Evolutionary conservation across 169 alveolate species (phyloP).

Genomic region (Cystoisospora suis): DNA sequence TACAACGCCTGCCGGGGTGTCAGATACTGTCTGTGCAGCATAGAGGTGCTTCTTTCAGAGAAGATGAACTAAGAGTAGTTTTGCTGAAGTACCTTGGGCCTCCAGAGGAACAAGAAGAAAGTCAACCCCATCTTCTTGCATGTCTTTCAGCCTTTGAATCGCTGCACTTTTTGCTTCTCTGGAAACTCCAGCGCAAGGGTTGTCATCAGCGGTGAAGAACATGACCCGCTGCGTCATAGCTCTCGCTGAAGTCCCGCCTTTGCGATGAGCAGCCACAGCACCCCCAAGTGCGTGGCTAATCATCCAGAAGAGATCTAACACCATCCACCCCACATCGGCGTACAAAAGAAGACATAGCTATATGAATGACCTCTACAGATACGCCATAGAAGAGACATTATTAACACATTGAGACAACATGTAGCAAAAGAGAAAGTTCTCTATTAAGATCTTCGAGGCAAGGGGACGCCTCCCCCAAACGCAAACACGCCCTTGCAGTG

Average conservation of each 20-base stretch:
- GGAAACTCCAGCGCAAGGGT: not conserved
- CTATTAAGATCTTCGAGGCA: no score
- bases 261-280: not conserved
- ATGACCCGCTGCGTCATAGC: not conserved
- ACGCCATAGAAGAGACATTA: no score
- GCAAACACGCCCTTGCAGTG: no score
- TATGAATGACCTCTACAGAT: not conserved
- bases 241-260: not conserved
- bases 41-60: no score
- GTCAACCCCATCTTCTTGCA: constrained; percentile 17
- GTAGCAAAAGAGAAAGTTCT: no score
- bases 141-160: not conserved
- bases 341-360: not conserved
- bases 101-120: constrained; percentile 12
- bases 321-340: not conserved
- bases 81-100: not conserved
- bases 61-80: no score
- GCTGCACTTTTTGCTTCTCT: not conserved
- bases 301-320: not conserved
- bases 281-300: not conserved
- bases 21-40: not conserved
- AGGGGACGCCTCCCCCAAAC: no score
- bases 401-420: no score
- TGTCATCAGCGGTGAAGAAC: not conserved
- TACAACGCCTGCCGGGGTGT: no score